These are phyloP conservation scores for Nakaseomyces delphensis DNA, from an alignment of 1,139 yeast species.

Conservation along the genomic window DNA sequence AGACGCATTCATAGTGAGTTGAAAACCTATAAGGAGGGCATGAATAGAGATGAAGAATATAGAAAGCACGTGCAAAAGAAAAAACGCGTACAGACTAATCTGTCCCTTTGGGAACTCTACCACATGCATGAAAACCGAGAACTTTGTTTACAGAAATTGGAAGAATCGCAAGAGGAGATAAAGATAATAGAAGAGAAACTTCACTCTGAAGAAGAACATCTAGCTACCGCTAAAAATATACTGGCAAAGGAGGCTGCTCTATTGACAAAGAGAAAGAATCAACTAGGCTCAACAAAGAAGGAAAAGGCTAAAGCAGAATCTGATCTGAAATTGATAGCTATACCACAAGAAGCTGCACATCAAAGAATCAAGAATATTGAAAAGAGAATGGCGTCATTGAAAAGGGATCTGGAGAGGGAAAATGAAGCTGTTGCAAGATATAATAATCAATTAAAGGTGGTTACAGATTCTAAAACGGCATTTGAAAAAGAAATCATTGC, in stretches of 20 bases:
- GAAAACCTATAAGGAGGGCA: constrained; percentile 70
- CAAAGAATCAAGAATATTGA: constrained; percentile 43
- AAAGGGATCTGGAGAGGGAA: constrained; percentile 48
- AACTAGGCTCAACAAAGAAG: constrained; percentile 35
- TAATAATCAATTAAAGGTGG: constrained; percentile 43
- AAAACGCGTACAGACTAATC: constrained; percentile 39
- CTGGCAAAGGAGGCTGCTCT: constrained; percentile 43
- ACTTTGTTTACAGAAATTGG: constrained; percentile 28
- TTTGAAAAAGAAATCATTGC: constrained; percentile 38
- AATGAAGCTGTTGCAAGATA: constrained; percentile 36
- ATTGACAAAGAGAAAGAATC: constrained; percentile 36
- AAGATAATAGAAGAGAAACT: constrained; percentile 29
- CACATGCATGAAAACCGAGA: constrained; percentile 50
- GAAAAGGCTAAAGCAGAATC: constrained; percentile 43
- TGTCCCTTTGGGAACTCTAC: constrained; percentile 57
- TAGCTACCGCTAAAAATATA: constrained; percentile 33
- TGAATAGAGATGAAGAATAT: constrained; percentile 62
- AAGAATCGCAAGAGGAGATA: constrained; percentile 30
- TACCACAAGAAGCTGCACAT: constrained; percentile 32
- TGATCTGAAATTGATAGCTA: constrained; percentile 51
- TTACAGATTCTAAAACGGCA: constrained; percentile 36
- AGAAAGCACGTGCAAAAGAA: constrained; percentile 48
- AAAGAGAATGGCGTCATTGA: constrained; percentile 46
- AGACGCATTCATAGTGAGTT: constrained; percentile 69
- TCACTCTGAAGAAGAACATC: constrained; percentile 25